These are phyloP conservation scores for Diddensiella santjacobensis DNA, from an alignment of 805 yeast species.

Conservation along the genomic window DNA sequence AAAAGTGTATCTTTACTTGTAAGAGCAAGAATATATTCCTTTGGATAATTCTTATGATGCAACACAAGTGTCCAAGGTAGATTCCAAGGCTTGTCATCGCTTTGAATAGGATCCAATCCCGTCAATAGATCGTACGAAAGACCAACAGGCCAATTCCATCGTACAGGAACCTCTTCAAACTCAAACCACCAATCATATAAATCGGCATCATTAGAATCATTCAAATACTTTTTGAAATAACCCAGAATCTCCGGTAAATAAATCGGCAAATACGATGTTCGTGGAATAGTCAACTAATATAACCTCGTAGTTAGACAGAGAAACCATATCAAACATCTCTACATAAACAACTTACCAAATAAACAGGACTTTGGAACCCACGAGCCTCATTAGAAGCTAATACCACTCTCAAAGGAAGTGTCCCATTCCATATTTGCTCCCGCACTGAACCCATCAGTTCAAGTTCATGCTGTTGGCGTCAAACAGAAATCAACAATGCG, in stretches of 20 bases:
- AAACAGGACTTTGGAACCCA: constrained; percentile 11
- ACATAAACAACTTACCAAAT: constrained; percentile 3
- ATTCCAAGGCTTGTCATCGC: constrained; percentile 6
- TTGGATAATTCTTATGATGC: constrained; percentile 43
- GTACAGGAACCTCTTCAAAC: constrained; percentile 56
- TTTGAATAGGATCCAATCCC: constrained; percentile 35
- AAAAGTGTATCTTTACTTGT: constrained; percentile 35
- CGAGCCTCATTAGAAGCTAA: constrained; percentile 25
- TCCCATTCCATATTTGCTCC: constrained; percentile 27
- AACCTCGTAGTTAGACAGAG: constrained; percentile 4
- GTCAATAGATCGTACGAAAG: constrained; percentile 53
- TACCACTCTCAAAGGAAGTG: constrained; percentile 26
- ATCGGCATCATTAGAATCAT: constrained; percentile 23
- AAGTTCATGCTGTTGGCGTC: background rate
- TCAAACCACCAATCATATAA: constrained; percentile 59
- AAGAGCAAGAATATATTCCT: constrained; percentile 41
- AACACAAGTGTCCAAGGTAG: constrained; percentile 48
- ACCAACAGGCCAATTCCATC: constrained; percentile 79
- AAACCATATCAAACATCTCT: background rate
- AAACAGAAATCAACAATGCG: too few relatives aligned
- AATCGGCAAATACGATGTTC: constrained; percentile 28
- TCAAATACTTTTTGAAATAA: constrained; percentile 26
- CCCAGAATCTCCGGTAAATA: constrained; percentile 21
- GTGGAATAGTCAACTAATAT: constrained; percentile 20
- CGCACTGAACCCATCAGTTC: constrained; percentile 4